Evolutionary conservation across 2,329 filamentous ascomycete genomes (phyloP), one percentile per base, ranked within the genome.

Genomic region (Elsinoe batatas): DNA sequence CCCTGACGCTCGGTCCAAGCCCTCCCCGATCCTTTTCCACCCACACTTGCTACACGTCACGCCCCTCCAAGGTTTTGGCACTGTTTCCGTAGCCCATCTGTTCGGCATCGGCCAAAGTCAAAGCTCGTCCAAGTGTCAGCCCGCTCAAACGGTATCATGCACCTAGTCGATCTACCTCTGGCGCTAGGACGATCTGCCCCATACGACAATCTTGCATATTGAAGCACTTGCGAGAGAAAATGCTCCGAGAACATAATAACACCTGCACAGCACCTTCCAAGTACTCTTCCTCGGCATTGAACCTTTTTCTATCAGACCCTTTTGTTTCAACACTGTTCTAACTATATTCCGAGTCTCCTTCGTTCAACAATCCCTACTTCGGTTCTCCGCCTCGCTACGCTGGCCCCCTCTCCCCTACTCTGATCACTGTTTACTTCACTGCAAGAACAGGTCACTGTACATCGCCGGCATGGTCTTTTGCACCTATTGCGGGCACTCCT

Each of bases 401-500:
- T 30, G 26, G 3, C 37, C 13, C 49, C 15, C 20, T 10, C 13
- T 47, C 5, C 26, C 32, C 44, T n/a, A 13, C 13, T 13, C n/a
- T 49, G 26, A 17, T 49, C 26, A 49, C 44, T 35, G 44, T 36
- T 17, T 49, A 20, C 40, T 49, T 35, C 44, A 49, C 20, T 33
- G 44, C 44, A 49, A 22, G 17, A 17, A 18, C 30, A 50, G 30
- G 8, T 44, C 49, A 26, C n/a, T 13, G 44, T 49, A 49, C 44
- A 26, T 49, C 44, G 44, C 44, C 44, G 72, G 59, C 47, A 77
- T 78, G 75, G 74, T 77, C 30, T 78, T 76, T 64, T 78, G 75
- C 64, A 77, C 75, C 54, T 78, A 78, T 59, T 78, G 75, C 62
- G 75, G 75, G 30, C 73, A 77, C 68, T 75, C 73, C 43, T 77